Evolutionary conservation across 345 rosid genomes (phyloP).

Genomic region (thale cress (Arabidopsis thaliana)): DNA sequence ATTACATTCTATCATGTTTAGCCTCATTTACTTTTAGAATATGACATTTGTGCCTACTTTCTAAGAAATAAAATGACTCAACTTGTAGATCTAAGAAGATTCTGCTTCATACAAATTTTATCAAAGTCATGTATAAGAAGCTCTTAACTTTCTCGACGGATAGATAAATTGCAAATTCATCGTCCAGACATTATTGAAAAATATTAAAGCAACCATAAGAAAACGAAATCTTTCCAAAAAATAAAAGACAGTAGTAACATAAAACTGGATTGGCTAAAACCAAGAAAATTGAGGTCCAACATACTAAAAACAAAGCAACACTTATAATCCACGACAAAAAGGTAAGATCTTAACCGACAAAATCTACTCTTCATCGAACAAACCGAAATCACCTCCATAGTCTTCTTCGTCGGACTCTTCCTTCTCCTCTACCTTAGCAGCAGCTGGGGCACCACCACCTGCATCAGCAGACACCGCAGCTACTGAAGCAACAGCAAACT

Average conservation of each 20-base stretch:
- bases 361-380: slow-evolving; percentile 42
- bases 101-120: background rate
- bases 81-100: background rate
- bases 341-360: background rate
- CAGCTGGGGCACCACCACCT: slow-evolving; percentile 42
- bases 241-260: background rate
- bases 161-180: too few species aligned
- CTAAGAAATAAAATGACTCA: background rate
- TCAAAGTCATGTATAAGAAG: too few species aligned
- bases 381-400: slow-evolving; percentile 43
- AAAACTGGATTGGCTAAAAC: slow-evolving; percentile 23
- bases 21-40: background rate
- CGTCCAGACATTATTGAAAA: background rate
- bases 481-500: slow-evolving; percentile 45
- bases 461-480: slow-evolving; percentile 39
- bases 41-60: background rate
- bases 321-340: slow-evolving; percentile 25
- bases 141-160: too few species aligned
- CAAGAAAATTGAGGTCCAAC: slow-evolving; percentile 11
- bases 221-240: background rate
- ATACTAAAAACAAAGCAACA: slow-evolving; percentile 26
- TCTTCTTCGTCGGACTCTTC: slow-evolving; percentile 50
- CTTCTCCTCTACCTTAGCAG: slow-evolving; percentile 43
- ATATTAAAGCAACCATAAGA: background rate
- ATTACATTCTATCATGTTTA: slow-evolving; percentile 10